Evolutionary conservation across 768 basidiomycete genomes (phyloP).

Genomic region (Boletus eberwhitei): DNA sequence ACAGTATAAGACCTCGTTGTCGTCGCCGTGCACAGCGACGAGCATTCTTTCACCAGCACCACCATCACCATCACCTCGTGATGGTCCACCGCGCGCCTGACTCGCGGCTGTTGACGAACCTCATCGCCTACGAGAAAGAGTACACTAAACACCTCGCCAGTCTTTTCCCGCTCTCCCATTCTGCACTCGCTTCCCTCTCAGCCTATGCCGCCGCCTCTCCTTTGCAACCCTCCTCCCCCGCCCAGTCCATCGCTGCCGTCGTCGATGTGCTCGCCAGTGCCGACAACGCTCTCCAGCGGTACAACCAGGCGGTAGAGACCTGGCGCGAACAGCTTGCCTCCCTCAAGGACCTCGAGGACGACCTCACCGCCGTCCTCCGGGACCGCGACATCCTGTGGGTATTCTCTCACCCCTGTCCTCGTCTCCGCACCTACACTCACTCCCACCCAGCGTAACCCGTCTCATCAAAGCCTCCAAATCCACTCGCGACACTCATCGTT

Average conservation of each 20-base stretch:
- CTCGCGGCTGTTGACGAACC: constrained; percentile 65
- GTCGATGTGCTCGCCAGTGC: constrained; percentile 57
- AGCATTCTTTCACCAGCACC: not conserved
- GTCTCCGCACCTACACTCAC: not conserved
- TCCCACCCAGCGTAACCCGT: constrained; percentile 58
- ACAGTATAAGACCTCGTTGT: not conserved
- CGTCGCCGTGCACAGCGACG: not conserved
- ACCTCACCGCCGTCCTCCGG: constrained; percentile 57
- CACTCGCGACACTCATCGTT: constrained; percentile 36
- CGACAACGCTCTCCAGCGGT: constrained; percentile 65
- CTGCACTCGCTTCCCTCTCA: constrained; percentile 61
- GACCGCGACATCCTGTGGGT: constrained; percentile 83
- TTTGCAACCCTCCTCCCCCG: constrained; percentile 21
- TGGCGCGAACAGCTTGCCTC: constrained; percentile 61
- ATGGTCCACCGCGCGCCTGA: constrained; percentile 78
- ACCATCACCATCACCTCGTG: not conserved
- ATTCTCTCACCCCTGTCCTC: not conserved
- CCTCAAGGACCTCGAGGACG: constrained; percentile 69
- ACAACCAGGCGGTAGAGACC: constrained; percentile 56
- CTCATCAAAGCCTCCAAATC: constrained; percentile 75
- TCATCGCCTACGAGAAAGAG: constrained; percentile 68
- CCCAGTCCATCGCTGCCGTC: constrained; percentile 36
- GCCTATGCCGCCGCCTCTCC: constrained; percentile 72
- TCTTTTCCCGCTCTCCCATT: constrained; percentile 56
- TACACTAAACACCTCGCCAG: constrained; percentile 58